Conservation (phyloP, 805 yeast species). For the Candida endomychidarum region DNA sequence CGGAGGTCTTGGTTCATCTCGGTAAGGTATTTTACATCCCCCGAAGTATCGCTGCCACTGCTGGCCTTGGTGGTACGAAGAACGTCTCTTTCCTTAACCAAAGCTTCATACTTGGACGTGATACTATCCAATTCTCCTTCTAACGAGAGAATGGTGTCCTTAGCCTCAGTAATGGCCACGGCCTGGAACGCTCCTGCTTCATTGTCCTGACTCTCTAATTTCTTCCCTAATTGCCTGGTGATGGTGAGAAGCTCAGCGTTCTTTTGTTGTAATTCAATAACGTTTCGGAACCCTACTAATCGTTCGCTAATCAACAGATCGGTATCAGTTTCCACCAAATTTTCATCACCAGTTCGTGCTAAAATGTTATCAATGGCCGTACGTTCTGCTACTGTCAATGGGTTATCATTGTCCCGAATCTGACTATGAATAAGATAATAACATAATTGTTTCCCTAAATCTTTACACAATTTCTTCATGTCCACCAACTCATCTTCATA, state of each 20-base stretch:
- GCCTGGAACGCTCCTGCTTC: conserved; percentile 43
- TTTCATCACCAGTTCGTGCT: conserved; percentile 31
- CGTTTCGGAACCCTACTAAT: conserved; percentile 65
- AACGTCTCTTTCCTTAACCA: conserved; percentile 69
- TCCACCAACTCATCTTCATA: conserved; percentile 47
- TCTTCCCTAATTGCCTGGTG: conserved; percentile 68
- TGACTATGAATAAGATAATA: conserved; percentile 65
- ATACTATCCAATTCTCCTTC: conserved; percentile 57
- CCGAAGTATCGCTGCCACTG: conserved; percentile 13
- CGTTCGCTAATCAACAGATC: conserved; percentile 71
- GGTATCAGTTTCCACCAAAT: conserved; percentile 56
- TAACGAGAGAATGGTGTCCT: conserved; percentile 62
- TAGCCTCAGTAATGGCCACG: conserved; percentile 59
- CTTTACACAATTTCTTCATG: conserved; percentile 59
- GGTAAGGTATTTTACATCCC: conserved; percentile 21
- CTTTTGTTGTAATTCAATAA: conserved; percentile 67
- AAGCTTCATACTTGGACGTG: conserved; percentile 52
- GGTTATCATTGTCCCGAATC: conserved; percentile 55
- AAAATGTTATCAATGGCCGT: conserved; percentile 60
- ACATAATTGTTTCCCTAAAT: conserved; percentile 82
- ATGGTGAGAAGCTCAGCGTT: conserved; percentile 71
- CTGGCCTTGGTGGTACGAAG: conserved; percentile 39
- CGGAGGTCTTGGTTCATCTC: conserved; percentile 32
- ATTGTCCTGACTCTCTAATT: conserved; percentile 64
- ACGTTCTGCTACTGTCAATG: conserved; percentile 65